A percentile compares a stretch with the other conserved stretches of the same genome.
Conservation (phyloP, 108 stramenopile genomes). For the Cyclotella atomus region DNA sequence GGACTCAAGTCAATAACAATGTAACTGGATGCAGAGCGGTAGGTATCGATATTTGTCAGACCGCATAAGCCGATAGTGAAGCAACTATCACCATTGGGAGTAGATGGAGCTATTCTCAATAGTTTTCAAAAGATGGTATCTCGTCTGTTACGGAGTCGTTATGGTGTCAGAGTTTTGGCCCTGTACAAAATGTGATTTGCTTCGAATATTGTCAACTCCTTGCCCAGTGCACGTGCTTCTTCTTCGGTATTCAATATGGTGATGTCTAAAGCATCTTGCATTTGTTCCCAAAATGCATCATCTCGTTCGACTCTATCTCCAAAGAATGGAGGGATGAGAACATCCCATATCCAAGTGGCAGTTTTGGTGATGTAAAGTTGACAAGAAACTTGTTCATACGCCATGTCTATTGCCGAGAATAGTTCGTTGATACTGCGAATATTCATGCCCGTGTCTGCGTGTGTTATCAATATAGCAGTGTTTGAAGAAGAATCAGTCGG, state of each 20-base stretch:
- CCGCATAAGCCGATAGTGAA: neutral
- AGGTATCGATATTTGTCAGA: neutral
- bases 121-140: constrained; percentile 8
- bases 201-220: neutral
- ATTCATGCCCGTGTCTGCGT: too few species aligned
- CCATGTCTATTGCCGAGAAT: too few species aligned
- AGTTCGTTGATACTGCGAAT: too few species aligned
- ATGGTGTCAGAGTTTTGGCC: neutral
- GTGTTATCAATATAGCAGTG: too few species aligned
- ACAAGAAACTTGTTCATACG: too few species aligned
- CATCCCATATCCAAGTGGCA: constrained; percentile 6
- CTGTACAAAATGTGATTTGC: neutral
- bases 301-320: neutral
- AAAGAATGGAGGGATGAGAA: neutral
- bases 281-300: neutral
- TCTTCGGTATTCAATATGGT: neutral
- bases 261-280: neutral
- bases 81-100: neutral
- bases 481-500: too few species aligned
- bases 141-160: neutral
- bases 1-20: constrained; percentile 1
- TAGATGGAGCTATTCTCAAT: neutral
- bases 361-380: too few species aligned
- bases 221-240: neutral
- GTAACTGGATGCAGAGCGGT: neutral